These are phyloP conservation scores for Grigorovia humatica DNA, from an alignment of 805 yeast genomes.

Conservation along the genomic window DNA sequence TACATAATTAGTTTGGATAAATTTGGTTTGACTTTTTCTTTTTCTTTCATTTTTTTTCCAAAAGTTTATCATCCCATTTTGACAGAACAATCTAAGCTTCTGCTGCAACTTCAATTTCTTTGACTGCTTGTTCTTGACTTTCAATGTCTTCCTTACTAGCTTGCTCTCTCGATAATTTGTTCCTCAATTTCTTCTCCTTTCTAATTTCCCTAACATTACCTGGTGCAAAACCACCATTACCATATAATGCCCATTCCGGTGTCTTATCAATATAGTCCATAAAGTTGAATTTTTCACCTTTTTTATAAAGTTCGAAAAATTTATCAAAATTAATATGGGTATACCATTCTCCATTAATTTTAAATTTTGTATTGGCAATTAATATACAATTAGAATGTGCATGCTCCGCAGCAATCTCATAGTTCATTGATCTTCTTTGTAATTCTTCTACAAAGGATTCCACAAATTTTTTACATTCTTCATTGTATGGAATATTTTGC, in stretches of 20 bases:
- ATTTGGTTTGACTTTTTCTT: too few species aligned
- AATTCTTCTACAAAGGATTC: slow-evolving; percentile 50
- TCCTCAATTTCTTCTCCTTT: slow-evolving; percentile 36
- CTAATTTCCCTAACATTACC: slow-evolving; percentile 61
- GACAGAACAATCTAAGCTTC: too few species aligned
- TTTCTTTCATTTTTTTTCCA: too few species aligned
- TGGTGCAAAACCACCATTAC: slow-evolving; percentile 88
- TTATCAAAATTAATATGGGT: slow-evolving; percentile 79
- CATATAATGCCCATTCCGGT: slow-evolving; percentile 88
- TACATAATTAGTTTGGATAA: too few species aligned
- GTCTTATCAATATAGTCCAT: slow-evolving; percentile 75
- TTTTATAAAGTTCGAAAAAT: slow-evolving; percentile 58
- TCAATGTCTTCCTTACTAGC: neutral
- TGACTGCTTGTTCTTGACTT: neutral
- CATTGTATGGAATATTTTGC: slow-evolving; percentile 93
- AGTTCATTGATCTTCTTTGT: slow-evolving; percentile 53
- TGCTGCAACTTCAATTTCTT: too few species aligned
- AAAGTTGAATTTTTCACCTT: slow-evolving; percentile 59
- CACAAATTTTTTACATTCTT: slow-evolving; percentile 76
- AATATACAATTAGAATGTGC: slow-evolving; percentile 90
- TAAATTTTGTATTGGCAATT: slow-evolving; percentile 66
- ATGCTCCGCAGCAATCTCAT: slow-evolving; percentile 88
- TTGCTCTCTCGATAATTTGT: slow-evolving; percentile 2
- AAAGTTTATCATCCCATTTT: too few species aligned
- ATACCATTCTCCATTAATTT: slow-evolving; percentile 64